Evolutionary conservation across 257 asterid genomes (phyloP).

Genomic region (Nicotiana tomentosiformis): DNA sequence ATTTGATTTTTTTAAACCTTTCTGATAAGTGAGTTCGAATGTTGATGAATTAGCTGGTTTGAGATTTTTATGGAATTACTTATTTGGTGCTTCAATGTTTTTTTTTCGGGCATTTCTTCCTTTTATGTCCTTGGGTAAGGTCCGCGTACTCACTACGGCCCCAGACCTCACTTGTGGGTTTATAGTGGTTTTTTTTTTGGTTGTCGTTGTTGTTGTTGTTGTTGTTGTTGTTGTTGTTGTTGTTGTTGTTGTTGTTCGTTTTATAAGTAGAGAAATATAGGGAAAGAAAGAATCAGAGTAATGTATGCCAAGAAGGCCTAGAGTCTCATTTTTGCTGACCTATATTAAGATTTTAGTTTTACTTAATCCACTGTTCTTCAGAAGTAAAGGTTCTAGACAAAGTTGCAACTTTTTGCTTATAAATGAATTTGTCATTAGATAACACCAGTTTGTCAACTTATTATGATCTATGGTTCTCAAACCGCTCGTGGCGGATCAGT

Average conservation of each 20-base stretch:
- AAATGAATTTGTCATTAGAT: background rate
- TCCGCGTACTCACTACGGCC: too few species aligned
- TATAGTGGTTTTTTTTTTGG: background rate
- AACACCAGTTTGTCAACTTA: background rate
- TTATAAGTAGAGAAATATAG: background rate
- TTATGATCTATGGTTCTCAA: background rate
- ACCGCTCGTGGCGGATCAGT: background rate
- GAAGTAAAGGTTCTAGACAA: background rate
- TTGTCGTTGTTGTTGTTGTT: background rate
- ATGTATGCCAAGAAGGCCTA: background rate
- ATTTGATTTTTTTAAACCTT: background rate
- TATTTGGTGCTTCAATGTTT: background rate
- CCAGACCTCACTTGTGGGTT: background rate
- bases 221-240: background rate
- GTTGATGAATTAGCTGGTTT: background rate
- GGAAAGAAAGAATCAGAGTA: background rate
- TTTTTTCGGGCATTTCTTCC: background rate
- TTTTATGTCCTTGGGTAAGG: background rate
- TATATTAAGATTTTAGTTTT: background rate
- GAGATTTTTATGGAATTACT: background rate
- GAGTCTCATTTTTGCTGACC: background rate
- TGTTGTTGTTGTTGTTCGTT: background rate
- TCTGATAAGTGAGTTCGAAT: slow-evolving; percentile 1
- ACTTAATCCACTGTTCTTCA: background rate
- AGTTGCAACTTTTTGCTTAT: background rate